Evolutionary conservation across 2,329 filamentous ascomycete species (phyloP), one percentile per base, ranked within the genome.

Genomic region (Fusarium miscanthi): DNA sequence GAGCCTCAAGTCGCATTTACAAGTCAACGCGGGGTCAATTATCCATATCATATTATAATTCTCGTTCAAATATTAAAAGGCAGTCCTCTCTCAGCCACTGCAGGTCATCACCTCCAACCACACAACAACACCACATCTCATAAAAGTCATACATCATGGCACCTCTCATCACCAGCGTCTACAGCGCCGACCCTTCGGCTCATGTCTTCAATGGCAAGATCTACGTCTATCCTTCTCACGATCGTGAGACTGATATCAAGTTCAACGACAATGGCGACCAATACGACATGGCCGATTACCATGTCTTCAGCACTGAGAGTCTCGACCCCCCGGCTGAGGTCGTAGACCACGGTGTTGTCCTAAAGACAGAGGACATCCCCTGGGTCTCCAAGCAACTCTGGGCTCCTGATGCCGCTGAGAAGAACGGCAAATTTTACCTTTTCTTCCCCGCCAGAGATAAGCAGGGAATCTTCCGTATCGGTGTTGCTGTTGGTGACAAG

Each of bases 221-320:
- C 67, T 95, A 94, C 85, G 88, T 95, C 82, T 95, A 94, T 84
- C 92, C 93, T 25, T 94, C 92, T 27, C 92, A 95, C 82, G 92
- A 95, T 82, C 88, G 92, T 74, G 91, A 93, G 80, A 93, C 91
- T 9, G 87, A 90, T 81, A 93, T 94, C 80, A 64, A 87, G 63
- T 91, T 92, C 85, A 94, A 95, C 84, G 92, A 94, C 86, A 94
- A 94, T 86, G 93, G 93, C 78, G 92, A 94, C 83, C 93, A 94
- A 80, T 94, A 94, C 80, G 93, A 94, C 84, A 95, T 94, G 93
- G 87, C 84, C 62, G 93, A 95, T 84, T 95, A 95, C 86, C 92
- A 94, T 81, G 93, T 95, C 80, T 91, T 94, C 81, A 91, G 88
- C 73, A 83, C 82, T 31, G 75, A 80, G 16, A 84, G 83, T 33